Conservation (phyloP, 305 asterid genomes). For the Rubia balearica region DNA sequence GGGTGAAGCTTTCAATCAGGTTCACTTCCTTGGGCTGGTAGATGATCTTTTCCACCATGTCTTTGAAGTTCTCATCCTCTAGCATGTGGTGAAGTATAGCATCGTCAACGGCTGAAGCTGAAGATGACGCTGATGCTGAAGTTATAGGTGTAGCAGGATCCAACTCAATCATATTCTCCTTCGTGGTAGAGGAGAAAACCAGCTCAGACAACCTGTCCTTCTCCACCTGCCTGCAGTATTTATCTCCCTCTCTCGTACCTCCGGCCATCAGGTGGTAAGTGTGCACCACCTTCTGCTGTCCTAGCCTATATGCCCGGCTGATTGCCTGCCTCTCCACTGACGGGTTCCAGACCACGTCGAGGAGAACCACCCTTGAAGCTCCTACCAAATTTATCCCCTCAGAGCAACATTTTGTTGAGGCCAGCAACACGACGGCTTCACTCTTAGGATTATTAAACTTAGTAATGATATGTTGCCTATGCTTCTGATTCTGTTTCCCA, state of each 20-base stretch:
- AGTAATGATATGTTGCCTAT: conserved; percentile 39
- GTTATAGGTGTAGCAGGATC: neutral
- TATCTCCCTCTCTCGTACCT: conserved; percentile 45
- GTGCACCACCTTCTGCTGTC: conserved; percentile 51
- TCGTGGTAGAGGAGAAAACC: conserved; percentile 33
- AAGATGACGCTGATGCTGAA: no score
- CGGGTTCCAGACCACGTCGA: conserved; percentile 84
- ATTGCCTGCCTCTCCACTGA: conserved; percentile 58
- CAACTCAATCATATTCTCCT: conserved; percentile 14
- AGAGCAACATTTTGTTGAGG: conserved; percentile 59
- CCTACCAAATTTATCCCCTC: conserved; percentile 74
- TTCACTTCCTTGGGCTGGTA: conserved; percentile 46
- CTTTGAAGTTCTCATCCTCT: no score
- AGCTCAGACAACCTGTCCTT: conserved; percentile 48
- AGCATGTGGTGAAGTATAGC: no score
- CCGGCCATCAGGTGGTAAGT: conserved; percentile 51
- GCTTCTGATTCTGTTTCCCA: conserved; percentile 40
- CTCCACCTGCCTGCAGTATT: conserved; percentile 49
- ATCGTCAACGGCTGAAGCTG: no score
- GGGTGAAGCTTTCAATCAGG: conserved; percentile 14
- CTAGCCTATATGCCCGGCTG: conserved; percentile 54
- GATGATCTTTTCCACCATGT: conserved; percentile 19
- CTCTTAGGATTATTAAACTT: conserved; percentile 40
- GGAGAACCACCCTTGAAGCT: conserved; percentile 51
- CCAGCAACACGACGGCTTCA: conserved; percentile 47